Evolutionary conservation across 1,139 yeast species (phyloP), one percentile per base, ranked within the genome.

Genomic region (Geotrichum klebahnii): DNA sequence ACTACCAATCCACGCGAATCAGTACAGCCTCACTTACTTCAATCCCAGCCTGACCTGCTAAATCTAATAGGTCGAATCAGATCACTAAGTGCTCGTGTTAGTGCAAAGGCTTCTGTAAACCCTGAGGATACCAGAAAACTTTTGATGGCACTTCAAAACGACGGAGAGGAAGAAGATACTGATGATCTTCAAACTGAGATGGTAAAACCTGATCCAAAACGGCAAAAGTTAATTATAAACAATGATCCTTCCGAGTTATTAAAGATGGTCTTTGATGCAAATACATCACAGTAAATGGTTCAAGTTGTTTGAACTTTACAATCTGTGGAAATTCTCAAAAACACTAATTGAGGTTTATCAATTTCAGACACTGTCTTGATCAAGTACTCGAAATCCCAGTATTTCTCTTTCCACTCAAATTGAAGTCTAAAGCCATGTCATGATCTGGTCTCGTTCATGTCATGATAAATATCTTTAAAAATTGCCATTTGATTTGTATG

Each of bases 161-260:
- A 16, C 20, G 33, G 3, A 23, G 42, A 14, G n/a, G 31, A 22
- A 3, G 41, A 37, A 3, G 41, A 37, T 5, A 4, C 14, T 5
- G 41, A 26, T 8, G 22, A 3, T 8, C 22, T n/a, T 2, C 17
- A 16, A 2, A 24, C 9, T 10, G 29, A 26, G 29, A 26, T 26
- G 17, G 26, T 37, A 5, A 34, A 40, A 17, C 50, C 50, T 12
- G 50, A 47, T 31, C 37, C 22, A 10, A 47, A 47, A 28, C 40
- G 50, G 6, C 50, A 47, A 23, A 47, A 36, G 38, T 12, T 47
- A 6, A 47, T 47, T 28, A 24, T 47, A 12, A 35, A 47, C 22
- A 48, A 48, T 14, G 51, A 48, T 31, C 23, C 47, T 5, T 44
- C 47, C 6, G 42, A 44, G 17, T 14, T 44, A 14, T 23, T 44